Evolutionary conservation across 768 basidiomycete species (phyloP).

Genomic region (Boletales sp.): DNA sequence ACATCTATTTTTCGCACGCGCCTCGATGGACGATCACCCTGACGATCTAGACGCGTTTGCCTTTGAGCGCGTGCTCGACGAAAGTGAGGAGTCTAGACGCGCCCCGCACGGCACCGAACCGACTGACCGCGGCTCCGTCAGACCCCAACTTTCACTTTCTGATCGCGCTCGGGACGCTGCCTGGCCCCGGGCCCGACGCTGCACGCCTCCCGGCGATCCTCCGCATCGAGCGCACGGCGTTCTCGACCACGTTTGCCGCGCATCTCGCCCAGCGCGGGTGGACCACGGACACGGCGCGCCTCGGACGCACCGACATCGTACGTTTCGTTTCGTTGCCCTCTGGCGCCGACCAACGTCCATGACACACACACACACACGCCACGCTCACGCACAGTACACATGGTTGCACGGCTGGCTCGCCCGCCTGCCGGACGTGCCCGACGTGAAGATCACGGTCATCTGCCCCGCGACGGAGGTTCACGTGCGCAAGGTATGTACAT

Average conservation of each 20-base stretch:
- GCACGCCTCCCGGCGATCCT: slow-evolving; percentile 61
- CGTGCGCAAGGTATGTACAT: slow-evolving; percentile 75
- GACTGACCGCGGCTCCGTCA: no score
- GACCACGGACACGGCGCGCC: slow-evolving; percentile 42
- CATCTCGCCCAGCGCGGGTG: slow-evolving; percentile 31
- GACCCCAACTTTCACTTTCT: slow-evolving; percentile 61
- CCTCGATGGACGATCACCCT: neutral
- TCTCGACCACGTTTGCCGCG: slow-evolving; percentile 41
- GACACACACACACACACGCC: no score
- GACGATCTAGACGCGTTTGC: slow-evolving; percentile 43
- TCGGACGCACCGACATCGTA: slow-evolving; percentile 69
- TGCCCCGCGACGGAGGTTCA: slow-evolving; percentile 89
- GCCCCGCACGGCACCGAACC: no score
- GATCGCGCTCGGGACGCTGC: slow-evolving; percentile 67
- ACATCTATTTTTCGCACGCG: no score
- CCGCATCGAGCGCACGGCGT: slow-evolving; percentile 73
- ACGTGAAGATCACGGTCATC: slow-evolving; percentile 82
- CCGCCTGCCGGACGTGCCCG: slow-evolving; percentile 39
- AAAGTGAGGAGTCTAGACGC: no score
- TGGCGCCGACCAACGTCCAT: no score
- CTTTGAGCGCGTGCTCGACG: slow-evolving; percentile 50
- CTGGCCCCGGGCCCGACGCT: slow-evolving; percentile 18
- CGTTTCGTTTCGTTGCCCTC: no score
- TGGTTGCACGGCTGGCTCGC: slow-evolving; percentile 77
- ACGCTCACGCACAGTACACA: slow-evolving; percentile 76